Evolutionary conservation across 108 stramenopile species (phyloP).

Genomic region (Epipyxis sp.): DNA sequence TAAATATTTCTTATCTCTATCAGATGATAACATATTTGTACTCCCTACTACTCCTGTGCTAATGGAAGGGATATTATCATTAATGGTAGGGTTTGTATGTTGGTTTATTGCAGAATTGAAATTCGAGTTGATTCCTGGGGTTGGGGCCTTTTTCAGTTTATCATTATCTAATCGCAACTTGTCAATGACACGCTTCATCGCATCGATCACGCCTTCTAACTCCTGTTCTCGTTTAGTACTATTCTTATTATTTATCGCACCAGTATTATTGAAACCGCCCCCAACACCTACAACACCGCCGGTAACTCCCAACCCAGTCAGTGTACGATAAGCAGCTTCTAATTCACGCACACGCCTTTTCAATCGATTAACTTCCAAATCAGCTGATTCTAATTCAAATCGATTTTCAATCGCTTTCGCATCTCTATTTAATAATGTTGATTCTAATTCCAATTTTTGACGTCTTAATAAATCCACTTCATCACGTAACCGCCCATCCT

Average conservation of each 20-base stretch:
- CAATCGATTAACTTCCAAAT: constrained; percentile 37
- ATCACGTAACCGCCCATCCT: constrained; percentile 39
- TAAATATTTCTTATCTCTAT: constrained; percentile 42
- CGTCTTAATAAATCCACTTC: constrained; percentile 29
- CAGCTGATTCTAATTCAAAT: constrained; percentile 56
- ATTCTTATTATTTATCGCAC: constrained; percentile 44
- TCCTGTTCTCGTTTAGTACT: constrained; percentile 52
- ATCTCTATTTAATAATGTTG: constrained; percentile 52
- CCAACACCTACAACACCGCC: not conserved
- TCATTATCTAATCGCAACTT: constrained; percentile 53
- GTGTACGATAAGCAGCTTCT: constrained; percentile 12
- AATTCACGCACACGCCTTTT: constrained; percentile 40
- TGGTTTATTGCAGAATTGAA: too few species aligned
- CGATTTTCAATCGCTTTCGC: constrained; percentile 47
- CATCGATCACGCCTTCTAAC: constrained; percentile 58
- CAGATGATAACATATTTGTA: constrained; percentile 33
- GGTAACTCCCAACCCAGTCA: not conserved
- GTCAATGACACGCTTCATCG: constrained; percentile 57
- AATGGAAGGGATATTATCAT: not conserved
- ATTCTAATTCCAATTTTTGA: constrained; percentile 25
- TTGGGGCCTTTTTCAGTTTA: constrained; percentile 42
- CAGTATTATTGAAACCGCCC: constrained; percentile 16
- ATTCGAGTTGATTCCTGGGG: too few species aligned
- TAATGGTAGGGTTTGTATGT: not conserved
- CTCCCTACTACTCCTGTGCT: constrained; percentile 26